phyloP scores from a whole-genome alignment of 257 asterid species.

The Jacaranda copaia region DNA sequence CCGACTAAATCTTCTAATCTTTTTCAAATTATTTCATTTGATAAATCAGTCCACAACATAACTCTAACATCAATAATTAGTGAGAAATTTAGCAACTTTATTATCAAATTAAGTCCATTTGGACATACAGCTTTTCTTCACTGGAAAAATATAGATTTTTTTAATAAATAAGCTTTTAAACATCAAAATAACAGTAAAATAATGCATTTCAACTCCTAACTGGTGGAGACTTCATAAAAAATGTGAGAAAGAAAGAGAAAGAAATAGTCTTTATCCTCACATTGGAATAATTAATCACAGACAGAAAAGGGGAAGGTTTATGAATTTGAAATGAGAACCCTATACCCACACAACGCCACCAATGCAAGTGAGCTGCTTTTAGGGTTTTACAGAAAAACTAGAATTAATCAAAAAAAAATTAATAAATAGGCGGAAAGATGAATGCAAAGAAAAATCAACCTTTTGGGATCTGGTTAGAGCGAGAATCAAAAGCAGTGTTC shows the following conservation, averaged over 20 bases:
- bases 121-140: not conserved
- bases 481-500: constrained; percentile 57
- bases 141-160: not conserved
- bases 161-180: not conserved
- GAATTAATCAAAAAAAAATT: not conserved
- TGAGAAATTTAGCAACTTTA: constrained; percentile 2
- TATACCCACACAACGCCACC: constrained; percentile 48
- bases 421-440: not conserved
- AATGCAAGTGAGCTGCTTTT: constrained; percentile 35
- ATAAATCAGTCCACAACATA: constrained; percentile 14
- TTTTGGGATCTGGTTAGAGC: constrained; percentile 60
- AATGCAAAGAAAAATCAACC: constrained; percentile 41
- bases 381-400: constrained; percentile 37
- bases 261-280: not conserved
- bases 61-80: not conserved
- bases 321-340: constrained; percentile 44
- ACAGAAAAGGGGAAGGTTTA: not conserved
- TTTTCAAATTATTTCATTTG: not conserved
- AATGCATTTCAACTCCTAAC: not conserved
- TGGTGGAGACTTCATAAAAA: not conserved
- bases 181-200: not conserved
- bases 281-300: constrained; percentile 26
- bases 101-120: constrained; percentile 20
- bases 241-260: not conserved
- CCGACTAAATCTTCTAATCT: not conserved